Evolutionary conservation across 768 basidiomycete genomes (phyloP), one percentile per base, ranked within the genome.

Genomic region (Lactarius akahatsu): DNA sequence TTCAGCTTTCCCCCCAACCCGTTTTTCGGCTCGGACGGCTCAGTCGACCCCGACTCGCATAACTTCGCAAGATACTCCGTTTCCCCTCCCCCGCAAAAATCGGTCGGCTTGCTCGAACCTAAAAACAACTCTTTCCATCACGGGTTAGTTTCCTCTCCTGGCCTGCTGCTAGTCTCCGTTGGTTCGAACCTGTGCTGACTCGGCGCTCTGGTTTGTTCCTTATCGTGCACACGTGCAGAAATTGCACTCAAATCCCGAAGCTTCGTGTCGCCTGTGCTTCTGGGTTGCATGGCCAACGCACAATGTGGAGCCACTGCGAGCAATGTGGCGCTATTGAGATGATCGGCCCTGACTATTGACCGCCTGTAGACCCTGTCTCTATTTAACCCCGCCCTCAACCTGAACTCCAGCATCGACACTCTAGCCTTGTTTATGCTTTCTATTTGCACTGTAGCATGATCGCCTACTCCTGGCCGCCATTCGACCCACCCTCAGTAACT

Each of bases 291-390:
- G 91, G 91, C 67, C 85, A 84, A 74, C 81, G 88, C 64, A 87
- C 90, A 20, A 92, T 93, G 90, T 93, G 91, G 91, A 88, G 86
- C 72, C 88, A 90, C 75, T 93, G 91, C 76, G 91, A 92, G 81
- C 83, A 91, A 79, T 93, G 91, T 75, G 91, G 91, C 76, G 88
- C 91, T 65, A 92, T 93, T 76, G 90, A 90, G 69, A 92, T 92
- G 87, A 88, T 93, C 77, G 88, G 92, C 74, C 82, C 82, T 77
- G 87, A 90, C 76, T 88, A 78, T 71, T 55, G 55, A 66, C 23
- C 56, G 38, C 41, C 43, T 43, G 32, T 36, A 59, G 47, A 59
- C 36, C 57, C 47, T 32, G 30, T 30, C 59, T 60, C 38, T 64
- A 61, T 45, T 18, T 59, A 23, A 41, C 20, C 13, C 59, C 68